Percentiles rank a stretch among this genome's conserved stretches.
Conservation (phyloP, 257 asterid species). For the Schizonepeta tenuifolia region DNA sequence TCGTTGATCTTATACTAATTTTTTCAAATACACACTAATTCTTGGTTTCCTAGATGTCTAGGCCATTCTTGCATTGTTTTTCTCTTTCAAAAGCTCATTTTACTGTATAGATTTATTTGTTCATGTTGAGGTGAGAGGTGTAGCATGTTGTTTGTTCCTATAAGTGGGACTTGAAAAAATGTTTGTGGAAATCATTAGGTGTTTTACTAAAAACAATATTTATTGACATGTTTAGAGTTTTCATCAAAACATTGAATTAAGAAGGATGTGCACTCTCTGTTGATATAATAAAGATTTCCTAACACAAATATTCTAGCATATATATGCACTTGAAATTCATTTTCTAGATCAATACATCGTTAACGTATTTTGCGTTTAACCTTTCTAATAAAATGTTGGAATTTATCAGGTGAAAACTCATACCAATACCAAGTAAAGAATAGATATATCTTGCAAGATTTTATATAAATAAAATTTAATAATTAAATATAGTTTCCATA, state of each 20-base stretch:
- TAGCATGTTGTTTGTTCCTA: not conserved
- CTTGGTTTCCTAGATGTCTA: not conserved
- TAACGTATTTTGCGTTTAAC: no score
- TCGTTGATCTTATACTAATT: constrained; percentile 17
- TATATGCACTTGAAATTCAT: not conserved
- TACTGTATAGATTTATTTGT: not conserved
- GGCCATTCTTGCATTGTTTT: constrained; percentile 22
- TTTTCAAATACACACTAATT: not conserved
- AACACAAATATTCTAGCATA: no score
- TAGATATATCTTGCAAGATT: no score
- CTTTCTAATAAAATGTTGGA: no score
- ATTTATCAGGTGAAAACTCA: no score
- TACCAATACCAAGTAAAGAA: no score
- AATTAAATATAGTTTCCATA: no score
- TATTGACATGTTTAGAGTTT: not conserved
- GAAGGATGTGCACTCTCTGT: not conserved
- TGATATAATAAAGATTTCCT: no score
- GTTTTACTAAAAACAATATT: not conserved
- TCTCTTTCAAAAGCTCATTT: not conserved
- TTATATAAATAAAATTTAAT: no score
- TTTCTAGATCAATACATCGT: no score
- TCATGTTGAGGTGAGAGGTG: not conserved
- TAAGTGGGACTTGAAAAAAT: not conserved
- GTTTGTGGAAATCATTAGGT: not conserved
- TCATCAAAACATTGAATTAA: not conserved